Evolutionary conservation across 2,329 filamentous ascomycete species (phyloP), one percentile per base, ranked within the genome.

Genomic region (Passalora sequoiae): DNA sequence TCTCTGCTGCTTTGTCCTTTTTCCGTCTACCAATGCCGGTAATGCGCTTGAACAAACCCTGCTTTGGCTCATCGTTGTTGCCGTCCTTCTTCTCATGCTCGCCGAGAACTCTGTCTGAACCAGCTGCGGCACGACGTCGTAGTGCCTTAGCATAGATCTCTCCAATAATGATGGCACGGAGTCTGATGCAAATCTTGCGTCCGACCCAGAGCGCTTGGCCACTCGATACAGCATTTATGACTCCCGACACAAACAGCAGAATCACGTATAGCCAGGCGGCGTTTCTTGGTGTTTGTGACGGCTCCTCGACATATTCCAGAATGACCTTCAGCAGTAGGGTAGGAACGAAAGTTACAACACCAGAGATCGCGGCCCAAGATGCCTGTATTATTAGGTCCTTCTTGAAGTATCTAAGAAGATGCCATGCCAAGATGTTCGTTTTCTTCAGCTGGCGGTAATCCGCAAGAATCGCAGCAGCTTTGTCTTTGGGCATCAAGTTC

Each of bases 131-230:
- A 66, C 94, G 94, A 56, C 92, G 83, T 51, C 94, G 82, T 13
- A 98, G 75, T 1, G 92, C 88, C 69, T 98, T 98, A 44, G 89
- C 86, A 64, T 98, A 98, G 35, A 98, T 92, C 60, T 98, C 92
- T 43, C 92, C 92, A 54, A 98, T 88, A 50, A 98, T 89, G 60
- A 98, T 92, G 38, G 92, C 89, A 50, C 91, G 84, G 31, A 97
- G 75, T 49, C 88, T 84, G 57, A 98, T 91, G 67, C 89, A 96
- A 49, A 97, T 86, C 66, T 89, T 95, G 43, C 92, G 84, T 12
- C 92, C 92, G 46, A 94, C 84, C 86, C 87, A 98, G 0, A 98
- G 74, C 6, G 88, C 86, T 64, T 92, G 86, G 15, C 85, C 86
- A 65, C 92, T 88, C 22, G 82, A 82, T 16, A 94, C 73, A 4